phyloP scores from a whole-genome alignment of 106 monocot genomes.

The Amphibolis antarctica region DNA sequence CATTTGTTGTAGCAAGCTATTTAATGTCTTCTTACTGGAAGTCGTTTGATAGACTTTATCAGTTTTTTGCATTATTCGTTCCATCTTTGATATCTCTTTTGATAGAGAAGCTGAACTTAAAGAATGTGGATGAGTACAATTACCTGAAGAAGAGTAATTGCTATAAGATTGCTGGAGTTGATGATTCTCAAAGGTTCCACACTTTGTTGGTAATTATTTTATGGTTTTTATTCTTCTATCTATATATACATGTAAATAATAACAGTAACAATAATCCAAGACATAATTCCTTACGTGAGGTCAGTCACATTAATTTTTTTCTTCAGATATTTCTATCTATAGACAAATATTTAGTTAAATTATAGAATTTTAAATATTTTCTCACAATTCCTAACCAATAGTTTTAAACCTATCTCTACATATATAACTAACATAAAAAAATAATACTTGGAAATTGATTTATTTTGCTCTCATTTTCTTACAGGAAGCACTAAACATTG shows the following conservation, averaged over 20 bases:
- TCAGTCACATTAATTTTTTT: too few relatives aligned
- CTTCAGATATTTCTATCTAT: too few relatives aligned
- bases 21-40: too few relatives aligned
- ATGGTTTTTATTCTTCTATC: background rate
- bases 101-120: constrained; percentile 83
- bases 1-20: too few relatives aligned
- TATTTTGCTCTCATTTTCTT: background rate
- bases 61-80: background rate
- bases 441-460: background rate
- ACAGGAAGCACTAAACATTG: constrained; percentile 88
- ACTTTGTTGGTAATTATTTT: constrained; percentile 44
- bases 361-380: too few relatives aligned
- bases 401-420: background rate
- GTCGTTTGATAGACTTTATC: too few relatives aligned
- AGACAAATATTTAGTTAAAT: too few relatives aligned
- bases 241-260: too few relatives aligned
- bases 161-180: constrained; percentile 64
- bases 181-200: constrained; percentile 90
- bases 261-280: too few relatives aligned
- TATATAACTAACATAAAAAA: background rate
- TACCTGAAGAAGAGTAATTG: constrained; percentile 84
- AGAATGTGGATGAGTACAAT: constrained; percentile 58
- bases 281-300: too few relatives aligned
- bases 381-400: too few relatives aligned
- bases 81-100: constrained; percentile 4